Percentiles rank a stretch among this genome's conserved stretches.
These are phyloP conservation scores for Magnaporthales sp. DNA, from an alignment of 2,329 filamentous ascomycete species.

Conservation along the genomic window DNA sequence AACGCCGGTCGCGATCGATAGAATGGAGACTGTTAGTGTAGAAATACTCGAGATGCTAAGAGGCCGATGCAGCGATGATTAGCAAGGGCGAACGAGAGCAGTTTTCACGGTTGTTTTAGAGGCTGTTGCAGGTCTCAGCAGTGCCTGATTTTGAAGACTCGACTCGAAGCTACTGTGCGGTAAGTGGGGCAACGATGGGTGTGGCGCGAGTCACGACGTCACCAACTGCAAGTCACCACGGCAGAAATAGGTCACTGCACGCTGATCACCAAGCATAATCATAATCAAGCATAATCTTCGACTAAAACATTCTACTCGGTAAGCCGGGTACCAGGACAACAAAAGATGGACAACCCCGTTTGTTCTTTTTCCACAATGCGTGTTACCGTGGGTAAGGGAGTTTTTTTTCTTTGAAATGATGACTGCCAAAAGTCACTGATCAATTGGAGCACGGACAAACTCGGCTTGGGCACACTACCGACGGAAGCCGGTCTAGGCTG, in stretches of 20 bases:
- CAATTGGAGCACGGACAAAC: neutral
- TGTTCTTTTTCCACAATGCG: neutral
- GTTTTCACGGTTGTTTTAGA: neutral
- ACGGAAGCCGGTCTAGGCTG: neutral
- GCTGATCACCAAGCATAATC: too few relatives aligned
- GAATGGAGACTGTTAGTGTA: neutral
- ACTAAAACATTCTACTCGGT: too few relatives aligned
- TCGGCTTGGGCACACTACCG: neutral
- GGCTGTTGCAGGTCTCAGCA: neutral
- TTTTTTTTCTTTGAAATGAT: neutral
- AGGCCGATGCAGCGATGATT: neutral
- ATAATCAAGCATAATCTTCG: too few relatives aligned
- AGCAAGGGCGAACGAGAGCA: neutral
- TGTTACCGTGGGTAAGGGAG: neutral
- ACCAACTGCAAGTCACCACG: neutral
- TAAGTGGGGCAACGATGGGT: neutral
- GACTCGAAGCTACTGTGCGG: neutral
- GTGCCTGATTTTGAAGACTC: neutral
- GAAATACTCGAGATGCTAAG: neutral
- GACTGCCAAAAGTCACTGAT: too few relatives aligned
- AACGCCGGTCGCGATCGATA: neutral
- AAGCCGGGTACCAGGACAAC: too few relatives aligned
- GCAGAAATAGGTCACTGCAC: too few relatives aligned
- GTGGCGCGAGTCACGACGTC: slow-evolving; percentile 1
- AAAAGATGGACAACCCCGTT: neutral